Base-by-base conservation (phyloP, 768 basidiomycete species). In the Neoboletus magnificus region DNA sequence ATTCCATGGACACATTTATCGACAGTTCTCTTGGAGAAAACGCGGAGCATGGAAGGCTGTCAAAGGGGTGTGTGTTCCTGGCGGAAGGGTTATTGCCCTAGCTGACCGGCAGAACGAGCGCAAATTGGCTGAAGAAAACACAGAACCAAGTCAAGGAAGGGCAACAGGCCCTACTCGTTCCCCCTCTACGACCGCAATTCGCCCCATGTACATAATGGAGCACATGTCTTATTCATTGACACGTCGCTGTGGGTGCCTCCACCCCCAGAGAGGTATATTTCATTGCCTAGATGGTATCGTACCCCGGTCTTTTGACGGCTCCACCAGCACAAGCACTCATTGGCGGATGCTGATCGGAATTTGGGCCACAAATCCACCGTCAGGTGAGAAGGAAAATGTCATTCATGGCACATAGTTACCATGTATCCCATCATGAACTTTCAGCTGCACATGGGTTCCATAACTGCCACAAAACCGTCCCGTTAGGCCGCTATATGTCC, bases 331-430 rank as follows among this genome's bases (percentile, higher is more conserved):
- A 30, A 42, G 36, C 55, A 33, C 40, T 54, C 39, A n/a, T 46
- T 56, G 58, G 65, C 57, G 66, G 66, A 66, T 68, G 55, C 58
- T 42, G 57, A 59, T 68, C 66, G 54, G 66, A 66, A 66, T 42
- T 33, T 52, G 33, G 27, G 7, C 35, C 41, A 48, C 45, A 56
- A 56, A 25, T 41, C 42, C 46, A 40, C 55, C 44, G 40, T 47
- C 36, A 39, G 51, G 32, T 50, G 58, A 58, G 58, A 58, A 57
- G 50, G 50, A 58, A 60, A 40, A 33, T 49, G 58, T 39, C 57
- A 56, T 48, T 10, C 40, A 40, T 45, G 48, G 43, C 51, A 51
- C 49, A 54, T 29, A 53, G 56, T 60, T 59, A 47, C 62, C 32
- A 59, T 20, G 46, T 13, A 33, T 48, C 45, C 40, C 55, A 43